Base-by-base conservation (phyloP, 2,329 filamentous ascomycete genomes). In the Aphanoascus verrucosus region DNA sequence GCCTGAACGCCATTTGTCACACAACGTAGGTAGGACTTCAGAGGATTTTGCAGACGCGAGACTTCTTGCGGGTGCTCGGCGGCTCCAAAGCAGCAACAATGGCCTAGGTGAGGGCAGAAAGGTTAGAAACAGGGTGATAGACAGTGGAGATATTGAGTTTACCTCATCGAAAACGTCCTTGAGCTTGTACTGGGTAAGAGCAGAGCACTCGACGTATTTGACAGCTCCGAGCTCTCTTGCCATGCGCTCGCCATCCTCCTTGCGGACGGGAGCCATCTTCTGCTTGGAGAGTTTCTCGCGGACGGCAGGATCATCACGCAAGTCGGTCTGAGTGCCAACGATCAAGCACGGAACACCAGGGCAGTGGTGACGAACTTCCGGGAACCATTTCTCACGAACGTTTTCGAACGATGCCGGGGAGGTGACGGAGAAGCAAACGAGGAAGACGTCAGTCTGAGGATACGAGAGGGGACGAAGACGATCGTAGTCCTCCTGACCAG, bases 111-210 rank as follows among this genome's bases (percentile, higher is more conserved):
- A 34, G 43, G 40, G 15, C 31, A 20, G 45, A 38, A 9, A 1
- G 38, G 42, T 48, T 43, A 17, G 51, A 20, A 49, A 41, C 17
- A 6, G 49, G 46, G 46, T 2, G 9, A 7, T n/a, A 8, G 28
- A 20, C 43, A 11, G 2, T 20, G 5, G 7, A 43, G 37, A 37
- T 15, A 20, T 12, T 45, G 20, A 14, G 67, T 80, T 63, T 79
- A 95, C 90, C 86, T 97, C 93, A 66, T 98, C 93, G 72, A 98
- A 98, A 15, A 98, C 93, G 67, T 97, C 93, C 79, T 98, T 98
- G 61, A 98, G 76, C 75, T 96, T 96, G 76, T 90, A 96, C 76
- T 98, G 93, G 58, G 93, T 97, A 70, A 98, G 75, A 55, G 93
- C 93, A 68, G 90, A 96, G 77, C 93, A 98, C 75, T 98, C 93